Conservation (phyloP, 441 rosid species). For the Capsella rubella region DNA sequence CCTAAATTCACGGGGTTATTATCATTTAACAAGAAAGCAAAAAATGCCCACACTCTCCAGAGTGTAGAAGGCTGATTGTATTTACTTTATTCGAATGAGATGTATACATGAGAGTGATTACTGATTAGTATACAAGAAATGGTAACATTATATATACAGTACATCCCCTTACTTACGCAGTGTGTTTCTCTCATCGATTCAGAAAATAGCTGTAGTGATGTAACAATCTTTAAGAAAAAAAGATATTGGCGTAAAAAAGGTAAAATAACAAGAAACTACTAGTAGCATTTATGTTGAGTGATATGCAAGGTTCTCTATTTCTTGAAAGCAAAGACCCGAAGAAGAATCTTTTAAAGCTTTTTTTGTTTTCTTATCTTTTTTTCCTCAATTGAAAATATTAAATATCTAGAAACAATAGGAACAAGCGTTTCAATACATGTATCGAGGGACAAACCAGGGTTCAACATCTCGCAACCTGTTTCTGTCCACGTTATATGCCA, state of each 20-base stretch:
- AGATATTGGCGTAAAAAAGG: neutral
- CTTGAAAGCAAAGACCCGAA: conserved; percentile 7
- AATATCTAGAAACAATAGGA: neutral
- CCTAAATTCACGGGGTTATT: conserved; percentile 34
- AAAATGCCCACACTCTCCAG: too few relatives aligned
- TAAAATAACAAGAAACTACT: neutral
- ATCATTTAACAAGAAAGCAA: neutral
- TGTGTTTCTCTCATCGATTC: neutral
- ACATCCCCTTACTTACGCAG: too few relatives aligned
- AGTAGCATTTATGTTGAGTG: conserved; percentile 33
- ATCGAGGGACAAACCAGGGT: too few relatives aligned
- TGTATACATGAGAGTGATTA: too few relatives aligned
- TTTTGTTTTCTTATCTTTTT: too few relatives aligned
- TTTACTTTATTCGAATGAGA: too few relatives aligned
- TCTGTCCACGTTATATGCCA: neutral
- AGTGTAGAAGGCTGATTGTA: too few relatives aligned
- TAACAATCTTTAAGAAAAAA: neutral
- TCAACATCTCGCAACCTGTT: too few relatives aligned
- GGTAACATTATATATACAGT: too few relatives aligned
- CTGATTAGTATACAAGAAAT: too few relatives aligned
- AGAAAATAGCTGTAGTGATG: neutral
- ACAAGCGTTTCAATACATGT: neutral
- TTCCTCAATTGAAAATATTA: too few relatives aligned
- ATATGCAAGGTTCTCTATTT: conserved; percentile 32
- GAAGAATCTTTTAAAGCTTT: conserved; percentile 11